Evolutionary conservation across 169 alveolate genomes (phyloP), one percentile per base, ranked within the genome.

Genomic region (Plasmodium coatneyi): DNA sequence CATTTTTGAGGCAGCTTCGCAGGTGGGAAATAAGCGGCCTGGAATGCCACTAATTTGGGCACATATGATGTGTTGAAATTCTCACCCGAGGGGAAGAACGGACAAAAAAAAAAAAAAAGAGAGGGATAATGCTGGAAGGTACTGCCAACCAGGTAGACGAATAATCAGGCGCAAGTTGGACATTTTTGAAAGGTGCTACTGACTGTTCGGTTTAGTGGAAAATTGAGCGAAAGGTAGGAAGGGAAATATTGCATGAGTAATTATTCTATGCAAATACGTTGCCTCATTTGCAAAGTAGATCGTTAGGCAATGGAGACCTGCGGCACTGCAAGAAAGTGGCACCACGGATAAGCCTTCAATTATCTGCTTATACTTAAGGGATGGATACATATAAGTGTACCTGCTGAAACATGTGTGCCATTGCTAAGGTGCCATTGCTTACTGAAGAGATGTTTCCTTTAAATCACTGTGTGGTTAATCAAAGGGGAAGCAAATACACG

Each of bases 1-100:
- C 93, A 87, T 87, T 54, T 87, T 74, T 10, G 36, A 66, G 76
- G 36, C n/a, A 28, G 14, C 36, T 22, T 66, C 34, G 36, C 39
- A 66, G 41, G 36, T 66, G 76, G 76, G 36, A 25, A 25, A 12
- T 66, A n/a, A 22, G 41, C 39, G 6, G 10, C 41, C 36, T 66
- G 41, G 36, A 1, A 7, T 22, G 41, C 5, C 76, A 28, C 76
- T 19, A 25, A 66, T 66, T 66, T 66, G 76, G 30, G 76, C 34
- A 41, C 76, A 60, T 7, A 66, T 9, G 7, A 22, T 66, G 76
- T 66, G 76, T 66, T 36, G 36, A 25, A 66, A 9, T 19, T 66
- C n/a, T 66, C 60, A 49, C 25, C 60, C 25, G 7, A 1, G 19
- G 60, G 60, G 22, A 12, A 1, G 25, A 49, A 0, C 22, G 60